Evolutionary conservation across 108 stramenopile species (phyloP), one percentile per base, ranked within the genome.

Genomic region (Aurantiochytrium sp.): DNA sequence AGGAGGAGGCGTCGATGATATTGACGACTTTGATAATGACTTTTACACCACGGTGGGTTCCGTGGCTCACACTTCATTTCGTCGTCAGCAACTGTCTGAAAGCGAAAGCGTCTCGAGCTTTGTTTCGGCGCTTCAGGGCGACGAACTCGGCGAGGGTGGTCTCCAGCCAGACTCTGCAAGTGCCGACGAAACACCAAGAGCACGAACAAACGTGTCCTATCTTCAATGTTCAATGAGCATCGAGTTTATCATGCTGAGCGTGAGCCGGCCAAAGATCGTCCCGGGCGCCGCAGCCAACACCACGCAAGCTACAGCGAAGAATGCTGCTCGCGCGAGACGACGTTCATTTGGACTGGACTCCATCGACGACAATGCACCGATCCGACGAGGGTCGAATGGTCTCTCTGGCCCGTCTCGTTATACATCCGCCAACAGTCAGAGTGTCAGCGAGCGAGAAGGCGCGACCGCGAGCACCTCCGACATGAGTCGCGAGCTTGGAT

Each of bases 31-130:
- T 23, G 76, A 83, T 18, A 83, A 83, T 23, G 76, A 83, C 76
- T 83, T 83, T 83, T 83, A 53, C 76, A 83, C 76, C 76, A 83
- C 76, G 19, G 76, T 83, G 12, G 76, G 76, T 12, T 83, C 76
- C 12, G 76, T 83, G 49, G 4, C 76, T 3, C 76, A 83, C 51
- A 53, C 76, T 6, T 83, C 76, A 12, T 83, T 83, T 23, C 51
- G n/a, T 23, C 12, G 51, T 21, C 45, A 83, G n/a, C 19, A 35
- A 35, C 0, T 53, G 16, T 53, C 45, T 53, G 45, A 47, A 16
- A 53, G 2, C 3, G 76, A 23, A 16, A 83, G 76, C 51, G 76
- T 83, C 76, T 47, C 49, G 5, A 83, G 76, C 76, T 83, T 83
- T 83, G 76, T 83, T 16, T 53, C 49, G 19, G 76, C 76, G 49